phyloP scores from a whole-genome alignment of 225 moss, liverwort and hornwort species.

The Pseudoscleropodium purum region DNA sequence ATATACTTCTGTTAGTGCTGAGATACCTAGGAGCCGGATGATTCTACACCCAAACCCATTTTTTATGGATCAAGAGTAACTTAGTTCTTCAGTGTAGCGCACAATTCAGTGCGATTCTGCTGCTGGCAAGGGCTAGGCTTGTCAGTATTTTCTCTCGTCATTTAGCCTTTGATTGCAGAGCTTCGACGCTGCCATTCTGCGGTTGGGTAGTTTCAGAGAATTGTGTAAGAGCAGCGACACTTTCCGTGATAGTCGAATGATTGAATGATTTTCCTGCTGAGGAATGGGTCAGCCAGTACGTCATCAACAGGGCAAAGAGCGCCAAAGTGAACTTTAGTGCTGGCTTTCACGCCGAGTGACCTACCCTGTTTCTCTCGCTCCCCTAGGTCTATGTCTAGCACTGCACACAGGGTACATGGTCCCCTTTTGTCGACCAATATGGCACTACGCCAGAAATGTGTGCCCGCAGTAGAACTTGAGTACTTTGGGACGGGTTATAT shows the following conservation, averaged over 20 bases:
- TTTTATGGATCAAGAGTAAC: not conserved
- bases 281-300: not conserved
- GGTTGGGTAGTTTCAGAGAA: not conserved
- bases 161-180: not conserved
- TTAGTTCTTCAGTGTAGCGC: not conserved
- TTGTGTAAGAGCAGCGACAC: not conserved
- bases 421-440: not conserved
- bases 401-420: not conserved
- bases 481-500: not conserved
- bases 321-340: not conserved
- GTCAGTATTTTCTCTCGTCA: not conserved
- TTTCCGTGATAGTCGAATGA: not conserved
- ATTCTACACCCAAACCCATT: not conserved
- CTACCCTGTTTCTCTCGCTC: not conserved
- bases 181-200: not conserved
- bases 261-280: not conserved
- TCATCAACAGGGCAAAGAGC: not conserved
- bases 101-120: not conserved
- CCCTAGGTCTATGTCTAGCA: not conserved
- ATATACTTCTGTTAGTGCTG: not conserved
- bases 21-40: not conserved
- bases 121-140: not conserved
- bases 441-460: not conserved
- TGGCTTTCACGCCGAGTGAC: not conserved
- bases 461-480: not conserved